phyloP scores from a whole-genome alignment of 2,329 filamentous ascomycete species.

The Ceratocystiopsis minuta region DNA sequence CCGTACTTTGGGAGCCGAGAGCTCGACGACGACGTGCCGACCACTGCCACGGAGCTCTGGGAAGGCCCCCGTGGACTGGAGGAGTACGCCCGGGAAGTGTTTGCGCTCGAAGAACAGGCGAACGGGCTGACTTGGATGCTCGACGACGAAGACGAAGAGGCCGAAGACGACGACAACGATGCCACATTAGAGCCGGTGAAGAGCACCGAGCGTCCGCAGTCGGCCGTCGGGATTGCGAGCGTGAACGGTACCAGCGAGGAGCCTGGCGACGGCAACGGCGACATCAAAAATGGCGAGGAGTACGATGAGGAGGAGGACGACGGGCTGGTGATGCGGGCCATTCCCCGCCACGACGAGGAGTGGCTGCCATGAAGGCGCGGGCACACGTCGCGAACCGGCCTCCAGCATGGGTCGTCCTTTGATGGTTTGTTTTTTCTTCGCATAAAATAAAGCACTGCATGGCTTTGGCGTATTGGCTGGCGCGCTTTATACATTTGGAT shows the following conservation, averaged over 20 bases:
- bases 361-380: slow-evolving; percentile 30
- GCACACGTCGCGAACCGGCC: neutral
- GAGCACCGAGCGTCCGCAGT: neutral
- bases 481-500: too few species aligned
- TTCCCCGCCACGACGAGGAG: slow-evolving; percentile 39
- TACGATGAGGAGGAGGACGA: slow-evolving; percentile 36
- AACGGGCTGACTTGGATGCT: slow-evolving; percentile 92
- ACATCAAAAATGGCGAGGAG: slow-evolving; percentile 19
- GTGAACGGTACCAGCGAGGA: neutral
- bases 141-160: slow-evolving; percentile 26
- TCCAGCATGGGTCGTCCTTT: neutral
- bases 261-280: neutral
- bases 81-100: slow-evolving; percentile 88
- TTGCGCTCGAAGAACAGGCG: slow-evolving; percentile 82
- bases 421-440: neutral
- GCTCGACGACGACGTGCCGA: slow-evolving; percentile 47
- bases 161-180: slow-evolving; percentile 19
- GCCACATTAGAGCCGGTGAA: slow-evolving; percentile 20
- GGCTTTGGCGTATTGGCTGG: too few species aligned
- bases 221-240: neutral
- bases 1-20: slow-evolving; percentile 42
- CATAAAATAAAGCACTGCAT: neutral
- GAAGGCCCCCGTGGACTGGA: slow-evolving; percentile 79
- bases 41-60: slow-evolving; percentile 68
- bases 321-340: slow-evolving; percentile 36